A percentile compares a stretch with the other conserved stretches of the same genome.
phyloP scores from a whole-genome alignment of 2,329 filamentous ascomycete species.

The Xylaria multiplex region DNA sequence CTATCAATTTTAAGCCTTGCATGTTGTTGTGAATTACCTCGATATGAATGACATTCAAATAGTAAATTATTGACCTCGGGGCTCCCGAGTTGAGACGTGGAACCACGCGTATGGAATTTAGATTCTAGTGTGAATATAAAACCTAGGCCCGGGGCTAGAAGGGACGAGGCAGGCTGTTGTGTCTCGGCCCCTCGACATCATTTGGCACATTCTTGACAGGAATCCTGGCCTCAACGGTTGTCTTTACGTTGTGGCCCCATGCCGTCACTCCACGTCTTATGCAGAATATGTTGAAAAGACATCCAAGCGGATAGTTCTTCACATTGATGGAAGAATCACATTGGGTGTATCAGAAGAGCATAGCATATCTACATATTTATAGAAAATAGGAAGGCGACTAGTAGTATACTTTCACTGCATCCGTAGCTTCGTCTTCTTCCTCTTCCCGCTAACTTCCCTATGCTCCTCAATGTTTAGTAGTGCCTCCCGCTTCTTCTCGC shows the following conservation, averaged over 20 bases:
- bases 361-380: not conserved
- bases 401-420: slow-evolving; percentile 37
- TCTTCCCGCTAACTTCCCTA: slow-evolving; percentile 89
- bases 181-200: slow-evolving; percentile 4
- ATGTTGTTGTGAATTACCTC: not conserved
- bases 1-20: not conserved
- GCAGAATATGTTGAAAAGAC: not conserved
- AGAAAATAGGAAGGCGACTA: not conserved
- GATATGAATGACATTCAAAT: not conserved
- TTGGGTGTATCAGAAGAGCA: not conserved
- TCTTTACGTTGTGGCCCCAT: slow-evolving; percentile 11
- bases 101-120: not conserved
- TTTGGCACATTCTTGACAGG: not conserved
- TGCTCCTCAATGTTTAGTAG: slow-evolving; percentile 91
- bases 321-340: not conserved
- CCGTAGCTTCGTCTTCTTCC: slow-evolving; percentile 69
- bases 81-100: not conserved
- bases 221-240: not conserved
- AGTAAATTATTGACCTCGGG: not conserved
- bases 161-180: not conserved
- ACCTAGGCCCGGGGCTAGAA: slow-evolving; percentile 6
- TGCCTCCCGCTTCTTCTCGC: slow-evolving; percentile 95
- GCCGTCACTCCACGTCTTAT: slow-evolving; percentile 11
- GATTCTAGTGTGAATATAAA: not conserved
- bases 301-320: not conserved